Evolutionary conservation across 1,284 basidiomycete species (phyloP).

Genomic region (Lignosus rhinocerotis): DNA sequence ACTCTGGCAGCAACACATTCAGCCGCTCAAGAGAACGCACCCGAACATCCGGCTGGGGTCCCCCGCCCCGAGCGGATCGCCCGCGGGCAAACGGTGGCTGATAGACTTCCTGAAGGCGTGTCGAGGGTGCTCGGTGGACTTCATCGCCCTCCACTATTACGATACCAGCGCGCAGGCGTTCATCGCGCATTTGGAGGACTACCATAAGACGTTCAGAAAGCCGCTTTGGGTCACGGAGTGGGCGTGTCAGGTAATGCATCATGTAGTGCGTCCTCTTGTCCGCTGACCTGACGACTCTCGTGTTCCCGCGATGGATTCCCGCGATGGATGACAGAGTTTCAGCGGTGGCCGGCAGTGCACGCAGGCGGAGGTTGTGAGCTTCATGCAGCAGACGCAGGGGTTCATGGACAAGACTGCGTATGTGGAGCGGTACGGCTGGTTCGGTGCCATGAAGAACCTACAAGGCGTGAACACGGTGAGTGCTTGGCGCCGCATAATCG

Average conservation of each 20-base stretch:
- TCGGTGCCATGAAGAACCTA: background rate
- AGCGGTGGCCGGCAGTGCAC: background rate
- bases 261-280: too few species aligned
- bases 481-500: background rate
- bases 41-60: too few species aligned
- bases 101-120: slow-evolving; percentile 55
- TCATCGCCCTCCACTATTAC: slow-evolving; percentile 59
- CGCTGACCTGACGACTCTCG: slow-evolving; percentile 57
- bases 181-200: slow-evolving; percentile 47
- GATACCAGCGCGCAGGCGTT: slow-evolving; percentile 49
- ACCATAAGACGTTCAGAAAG: slow-evolving; percentile 48
- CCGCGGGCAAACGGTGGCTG: slow-evolving; percentile 63
- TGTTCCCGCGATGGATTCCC: slow-evolving; percentile 27
- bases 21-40: too few species aligned
- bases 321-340: background rate
- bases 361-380: background rate
- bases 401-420: background rate
- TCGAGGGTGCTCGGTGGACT: slow-evolving; percentile 46
- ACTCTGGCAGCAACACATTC: too few species aligned
- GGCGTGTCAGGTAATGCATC: too few species aligned
- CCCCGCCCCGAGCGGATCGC: slow-evolving; percentile 31
- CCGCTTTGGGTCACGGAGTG: slow-evolving; percentile 58
- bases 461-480: background rate
- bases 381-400: background rate
- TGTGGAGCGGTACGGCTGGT: background rate